Conservation (phyloP, 306 rosid species). For the Morella rubra region DNA sequence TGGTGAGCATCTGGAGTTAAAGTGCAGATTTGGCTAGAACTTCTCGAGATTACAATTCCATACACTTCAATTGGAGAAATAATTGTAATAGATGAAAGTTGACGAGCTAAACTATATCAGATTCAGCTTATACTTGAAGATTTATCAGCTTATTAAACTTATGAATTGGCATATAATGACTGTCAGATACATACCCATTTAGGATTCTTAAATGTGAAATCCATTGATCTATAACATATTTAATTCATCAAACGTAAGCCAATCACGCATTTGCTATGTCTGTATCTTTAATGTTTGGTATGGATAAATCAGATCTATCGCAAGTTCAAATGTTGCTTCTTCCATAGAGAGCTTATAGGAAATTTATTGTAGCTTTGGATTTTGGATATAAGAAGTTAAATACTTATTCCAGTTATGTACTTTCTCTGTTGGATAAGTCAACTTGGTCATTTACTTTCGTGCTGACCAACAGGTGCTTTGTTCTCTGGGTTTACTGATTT, state of each 20-base stretch:
- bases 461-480: background rate
- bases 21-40: no score
- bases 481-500: constrained; percentile 21
- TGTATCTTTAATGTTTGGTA: background rate
- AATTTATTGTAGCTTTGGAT: background rate
- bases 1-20: no score
- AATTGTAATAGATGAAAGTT: background rate
- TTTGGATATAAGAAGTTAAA: background rate
- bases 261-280: background rate
- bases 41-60: background rate
- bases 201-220: background rate
- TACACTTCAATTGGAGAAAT: background rate
- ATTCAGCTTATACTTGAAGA: no score
- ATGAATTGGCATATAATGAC: background rate
- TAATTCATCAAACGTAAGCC: background rate
- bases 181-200: background rate
- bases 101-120: background rate
- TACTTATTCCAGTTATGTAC: background rate
- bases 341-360: background rate
- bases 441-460: background rate
- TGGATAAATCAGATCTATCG: background rate
- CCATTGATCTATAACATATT: background rate
- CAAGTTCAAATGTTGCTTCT: background rate
- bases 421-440: background rate
- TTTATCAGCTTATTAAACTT: no score